Evolutionary conservation across 257 asterid genomes (phyloP), one percentile per base, ranked within the genome.

Genomic region (Salvia rosmarinus): DNA sequence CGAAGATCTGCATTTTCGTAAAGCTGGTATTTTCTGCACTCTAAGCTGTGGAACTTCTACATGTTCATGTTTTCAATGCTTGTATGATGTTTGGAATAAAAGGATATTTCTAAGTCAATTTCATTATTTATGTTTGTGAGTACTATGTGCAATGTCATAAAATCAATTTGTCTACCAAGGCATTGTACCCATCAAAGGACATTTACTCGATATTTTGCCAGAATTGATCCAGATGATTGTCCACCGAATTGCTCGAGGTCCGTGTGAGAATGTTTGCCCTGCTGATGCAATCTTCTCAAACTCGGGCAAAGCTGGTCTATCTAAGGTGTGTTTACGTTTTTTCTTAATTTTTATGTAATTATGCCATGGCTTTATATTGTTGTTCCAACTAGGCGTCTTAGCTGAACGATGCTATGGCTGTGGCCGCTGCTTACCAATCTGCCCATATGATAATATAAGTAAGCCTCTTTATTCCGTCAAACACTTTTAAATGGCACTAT

Each of bases 371-470:
- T 59, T 28, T 56, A n/a, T 16, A 11, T n/a, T 51, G 6, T 20
- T 19, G 20, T 51, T 57, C 73, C 28, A 68, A 46, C 73, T 80
- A 90, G 91, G 86, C 25, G 93, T 92, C 74, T 49, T 88, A 77
- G 85, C 90, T 58, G 98, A 90, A 40, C 89, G 98, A 63, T 92
- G 98, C 81, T 92, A 92, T 77, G 97, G 98, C 71, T 92, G 98
- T 82, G 98, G 98, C 71, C 89, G 98, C n/a, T 92, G 98, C 90
- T 79, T 90, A 70, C 96, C 97, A 3, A 68, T 90, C 74, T 92
- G 98, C 80, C 98, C 98, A 0, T 90, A 81, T 61, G 98, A 92
- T 75, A 87, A 81, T 84, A 92, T 92, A 84, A 83, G 98, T 92
- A 75, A 73, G 96, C 65, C 13, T 42, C 16, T 14, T 44, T 11